A percentile compares a stretch with the other conserved stretches of the same genome.
Conservation (phyloP, 441 rosid species). For the Populus tomentosa region DNA sequence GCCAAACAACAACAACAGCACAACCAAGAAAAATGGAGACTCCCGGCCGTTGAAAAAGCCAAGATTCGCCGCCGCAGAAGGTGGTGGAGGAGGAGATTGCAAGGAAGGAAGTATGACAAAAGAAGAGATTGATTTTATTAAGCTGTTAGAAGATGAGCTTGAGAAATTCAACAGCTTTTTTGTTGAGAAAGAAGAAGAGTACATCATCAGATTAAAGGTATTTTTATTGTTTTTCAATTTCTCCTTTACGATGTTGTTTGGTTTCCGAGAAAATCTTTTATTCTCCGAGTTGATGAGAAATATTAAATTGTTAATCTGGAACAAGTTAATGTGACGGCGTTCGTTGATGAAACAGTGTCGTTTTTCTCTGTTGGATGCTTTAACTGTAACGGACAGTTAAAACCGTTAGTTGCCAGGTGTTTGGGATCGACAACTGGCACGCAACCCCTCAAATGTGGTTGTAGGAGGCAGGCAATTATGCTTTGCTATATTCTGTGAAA, state of each 20-base stretch:
- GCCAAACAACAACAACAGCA: conserved; percentile 27
- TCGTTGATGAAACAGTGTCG: conserved; percentile 10
- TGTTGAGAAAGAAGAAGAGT: conserved; percentile 91
- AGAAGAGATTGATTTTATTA: conserved; percentile 69
- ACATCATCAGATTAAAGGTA: conserved; percentile 86
- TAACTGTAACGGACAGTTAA: conserved; percentile 10
- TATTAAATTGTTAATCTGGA: not conserved
- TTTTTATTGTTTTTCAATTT: not conserved
- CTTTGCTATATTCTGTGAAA: not conserved
- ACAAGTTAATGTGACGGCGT: not conserved
- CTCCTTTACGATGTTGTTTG: not conserved
- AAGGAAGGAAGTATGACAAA: conserved; percentile 34
- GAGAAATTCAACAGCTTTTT: conserved; percentile 87
- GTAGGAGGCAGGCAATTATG: not conserved
- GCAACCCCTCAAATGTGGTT: not conserved
- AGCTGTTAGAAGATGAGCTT: conserved; percentile 67
- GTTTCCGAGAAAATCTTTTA: conserved; percentile 6
- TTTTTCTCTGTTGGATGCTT: not conserved
- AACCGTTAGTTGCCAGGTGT: conserved; percentile 1
- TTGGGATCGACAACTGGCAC: not conserved
- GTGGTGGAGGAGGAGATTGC: not conserved
- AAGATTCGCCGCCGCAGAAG: conserved; percentile 28
- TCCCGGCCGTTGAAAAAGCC: conserved; percentile 41
- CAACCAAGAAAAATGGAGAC: conserved; percentile 5
- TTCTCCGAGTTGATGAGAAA: not conserved